A percentile compares a stretch with the other conserved stretches of the same genome.
Evolutionary conservation across 371 early-diverging fungal genomes (phyloP).

Genomic region (Mortierella sp.): DNA sequence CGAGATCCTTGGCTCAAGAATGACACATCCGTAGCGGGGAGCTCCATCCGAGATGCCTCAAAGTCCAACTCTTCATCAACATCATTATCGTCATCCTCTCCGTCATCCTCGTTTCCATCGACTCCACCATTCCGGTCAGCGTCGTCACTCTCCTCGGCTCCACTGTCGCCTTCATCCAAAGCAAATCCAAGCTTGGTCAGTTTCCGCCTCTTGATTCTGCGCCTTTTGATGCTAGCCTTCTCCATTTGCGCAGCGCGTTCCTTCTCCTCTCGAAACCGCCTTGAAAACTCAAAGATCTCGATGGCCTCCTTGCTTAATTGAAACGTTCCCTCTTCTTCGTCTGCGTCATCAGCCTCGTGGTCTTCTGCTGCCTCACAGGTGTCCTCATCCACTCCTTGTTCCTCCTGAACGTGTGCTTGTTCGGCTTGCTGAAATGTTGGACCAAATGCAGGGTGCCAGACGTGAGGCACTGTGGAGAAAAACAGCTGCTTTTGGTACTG

Average conservation of each 20-base stretch:
- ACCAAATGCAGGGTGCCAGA: neutral
- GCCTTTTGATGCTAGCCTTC: constrained; percentile 13
- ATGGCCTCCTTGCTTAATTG: constrained; percentile 34
- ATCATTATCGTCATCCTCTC: constrained; percentile 1
- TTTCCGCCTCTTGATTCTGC: constrained; percentile 18
- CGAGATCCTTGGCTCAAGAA: constrained; percentile 16
- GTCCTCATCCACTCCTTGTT: neutral
- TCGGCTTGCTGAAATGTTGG: neutral
- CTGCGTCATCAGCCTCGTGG: neutral
- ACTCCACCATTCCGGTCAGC: neutral
- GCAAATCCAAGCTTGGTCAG: constrained; percentile 40
- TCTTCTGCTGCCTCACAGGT: neutral
- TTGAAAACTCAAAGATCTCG: constrained; percentile 49
- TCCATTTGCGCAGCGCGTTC: constrained; percentile 17
- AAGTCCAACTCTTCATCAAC: constrained; percentile 6
- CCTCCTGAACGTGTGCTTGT: neutral
- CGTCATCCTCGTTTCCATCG: neutral
- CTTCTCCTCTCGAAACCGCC: constrained; percentile 34
- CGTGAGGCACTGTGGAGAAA: neutral
- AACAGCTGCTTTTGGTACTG: constrained; percentile 1
- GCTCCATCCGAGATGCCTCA: constrained; percentile 2
- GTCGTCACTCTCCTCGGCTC: constrained; percentile 2
- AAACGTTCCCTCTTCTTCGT: neutral
- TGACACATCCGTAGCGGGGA: constrained; percentile 17
- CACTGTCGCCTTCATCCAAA: constrained; percentile 30